Conservation (phyloP, 495 filamentous ascomycete species). For the Xylaria cubensis region DNA sequence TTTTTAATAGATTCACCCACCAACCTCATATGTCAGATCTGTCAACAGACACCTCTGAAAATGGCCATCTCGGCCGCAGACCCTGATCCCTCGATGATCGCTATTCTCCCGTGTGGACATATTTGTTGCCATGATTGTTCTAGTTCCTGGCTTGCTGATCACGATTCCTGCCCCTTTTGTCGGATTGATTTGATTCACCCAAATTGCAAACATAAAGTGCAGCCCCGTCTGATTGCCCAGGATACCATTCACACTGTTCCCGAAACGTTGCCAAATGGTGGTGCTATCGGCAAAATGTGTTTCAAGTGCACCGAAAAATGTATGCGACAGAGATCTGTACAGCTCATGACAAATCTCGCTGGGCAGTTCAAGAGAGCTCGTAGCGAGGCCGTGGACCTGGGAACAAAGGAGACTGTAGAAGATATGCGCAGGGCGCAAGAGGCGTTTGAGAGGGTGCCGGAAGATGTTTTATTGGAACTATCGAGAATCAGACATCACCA, state of each 20-base stretch:
- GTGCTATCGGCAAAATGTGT: slow-evolving; percentile 19
- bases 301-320: slow-evolving; percentile 13
- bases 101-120: slow-evolving; percentile 37
- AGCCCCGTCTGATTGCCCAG: slow-evolving; percentile 19
- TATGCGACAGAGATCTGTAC: background rate
- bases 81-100: background rate
- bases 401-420: slow-evolving; percentile 10
- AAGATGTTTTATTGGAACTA: slow-evolving; percentile 13
- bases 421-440: slow-evolving; percentile 13
- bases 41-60: slow-evolving; percentile 18
- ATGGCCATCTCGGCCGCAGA: background rate
- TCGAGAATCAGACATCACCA: slow-evolving; percentile 4
- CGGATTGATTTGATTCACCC: slow-evolving; percentile 20
- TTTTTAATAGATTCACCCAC: slow-evolving; percentile 35
- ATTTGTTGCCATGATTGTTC: slow-evolving; percentile 31
- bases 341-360: slow-evolving; percentile 4
- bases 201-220: slow-evolving; percentile 27
- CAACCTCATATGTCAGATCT: slow-evolving; percentile 35
- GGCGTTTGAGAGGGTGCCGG: slow-evolving; percentile 18
- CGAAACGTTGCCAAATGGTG: slow-evolving; percentile 26
- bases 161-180: slow-evolving; percentile 34
- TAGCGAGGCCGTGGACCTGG: background rate
- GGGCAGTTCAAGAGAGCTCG: slow-evolving; percentile 12
- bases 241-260: slow-evolving; percentile 31
- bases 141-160: background rate